A percentile compares a stretch with the other conserved stretches of the same genome.
phyloP scores from a whole-genome alignment of 1,284 basidiomycete species.

The Leccinum laetum region DNA sequence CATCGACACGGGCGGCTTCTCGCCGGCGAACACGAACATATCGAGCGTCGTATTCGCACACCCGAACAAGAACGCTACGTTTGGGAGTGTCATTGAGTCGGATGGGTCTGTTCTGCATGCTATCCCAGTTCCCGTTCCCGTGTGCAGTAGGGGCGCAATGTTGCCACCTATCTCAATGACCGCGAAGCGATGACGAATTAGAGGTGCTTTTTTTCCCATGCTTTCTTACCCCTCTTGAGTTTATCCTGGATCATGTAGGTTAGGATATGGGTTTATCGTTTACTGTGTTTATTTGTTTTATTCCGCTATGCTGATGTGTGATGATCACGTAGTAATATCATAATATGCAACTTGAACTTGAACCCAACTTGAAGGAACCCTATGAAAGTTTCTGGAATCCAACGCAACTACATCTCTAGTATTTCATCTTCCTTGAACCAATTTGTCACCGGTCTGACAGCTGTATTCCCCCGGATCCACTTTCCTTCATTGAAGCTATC shows the following conservation, averaged over 20 bases:
- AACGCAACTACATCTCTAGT: too few relatives aligned
- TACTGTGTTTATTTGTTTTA: neutral
- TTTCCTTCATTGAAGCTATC: neutral
- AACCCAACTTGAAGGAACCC: too few relatives aligned
- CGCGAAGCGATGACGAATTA: neutral
- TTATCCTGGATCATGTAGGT: neutral
- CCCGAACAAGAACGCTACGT: neutral
- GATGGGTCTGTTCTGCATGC: neutral
- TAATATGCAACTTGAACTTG: neutral
- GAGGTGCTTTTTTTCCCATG: neutral
- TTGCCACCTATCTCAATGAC: neutral
- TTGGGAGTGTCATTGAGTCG: slow-evolving; percentile 5
- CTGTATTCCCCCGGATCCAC: neutral
- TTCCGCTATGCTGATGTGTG: neutral
- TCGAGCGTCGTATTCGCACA: slow-evolving; percentile 14
- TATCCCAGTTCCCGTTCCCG: neutral
- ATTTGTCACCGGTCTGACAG: neutral
- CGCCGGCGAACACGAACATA: slow-evolving; percentile 11
- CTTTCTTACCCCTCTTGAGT: neutral
- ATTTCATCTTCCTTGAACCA: neutral
- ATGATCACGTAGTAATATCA: neutral
- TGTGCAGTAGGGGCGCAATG: neutral
- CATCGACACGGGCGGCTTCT: neutral
- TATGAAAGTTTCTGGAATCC: too few relatives aligned
- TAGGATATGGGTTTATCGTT: neutral